phyloP scores from a whole-genome alignment of 371 early-diverging fungal species.

The Mucor piriformis region DNA sequence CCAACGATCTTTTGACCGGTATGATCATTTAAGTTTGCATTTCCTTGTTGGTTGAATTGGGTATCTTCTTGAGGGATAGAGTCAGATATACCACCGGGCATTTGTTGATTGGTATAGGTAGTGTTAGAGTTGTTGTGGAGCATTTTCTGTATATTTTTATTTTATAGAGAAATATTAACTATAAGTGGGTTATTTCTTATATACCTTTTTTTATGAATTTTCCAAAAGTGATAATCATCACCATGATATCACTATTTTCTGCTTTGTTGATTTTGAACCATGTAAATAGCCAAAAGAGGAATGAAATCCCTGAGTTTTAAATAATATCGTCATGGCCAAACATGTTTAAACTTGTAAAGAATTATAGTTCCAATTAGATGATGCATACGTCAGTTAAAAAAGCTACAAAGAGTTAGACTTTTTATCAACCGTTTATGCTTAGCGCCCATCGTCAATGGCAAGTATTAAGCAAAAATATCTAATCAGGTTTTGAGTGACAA shows the following conservation, averaged over 20 bases:
- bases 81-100: constrained; percentile 6
- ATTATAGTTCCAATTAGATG: no score
- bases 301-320: no score
- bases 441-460: no score
- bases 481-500: no score
- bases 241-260: constrained; percentile 11
- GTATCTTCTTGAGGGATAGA: not conserved
- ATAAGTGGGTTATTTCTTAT: not conserved
- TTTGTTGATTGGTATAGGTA: not conserved
- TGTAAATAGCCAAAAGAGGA: not conserved
- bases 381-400: no score
- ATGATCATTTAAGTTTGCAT: not conserved
- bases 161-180: not conserved
- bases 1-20: not conserved
- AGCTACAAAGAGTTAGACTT: no score
- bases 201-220: not conserved
- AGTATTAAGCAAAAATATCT: no score
- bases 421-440: no score
- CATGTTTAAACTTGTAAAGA: no score
- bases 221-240: constrained; percentile 1
- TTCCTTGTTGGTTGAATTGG: constrained; percentile 1
- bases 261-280: not conserved
- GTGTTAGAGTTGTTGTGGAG: constrained; percentile 2
- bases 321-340: no score
- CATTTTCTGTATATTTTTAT: not conserved